Evolutionary conservation across 768 basidiomycete genomes (phyloP), one percentile per base, ranked within the genome.

Genomic region (Leccinum obscurum): DNA sequence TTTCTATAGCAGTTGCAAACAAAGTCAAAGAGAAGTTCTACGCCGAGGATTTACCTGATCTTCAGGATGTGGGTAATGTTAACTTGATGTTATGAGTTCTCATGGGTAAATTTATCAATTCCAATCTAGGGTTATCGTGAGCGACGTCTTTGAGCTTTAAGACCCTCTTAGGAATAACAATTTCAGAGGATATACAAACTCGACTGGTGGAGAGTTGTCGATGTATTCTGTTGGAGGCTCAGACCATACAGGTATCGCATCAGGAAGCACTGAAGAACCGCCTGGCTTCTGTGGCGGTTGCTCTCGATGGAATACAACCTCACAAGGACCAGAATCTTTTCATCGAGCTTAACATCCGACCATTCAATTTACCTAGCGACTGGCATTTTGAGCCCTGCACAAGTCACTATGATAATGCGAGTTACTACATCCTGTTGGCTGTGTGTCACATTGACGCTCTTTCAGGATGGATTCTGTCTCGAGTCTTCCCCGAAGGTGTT

Each of bases 381-480:
- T 91, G 85, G 87, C 72, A 62, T 48, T 94, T 93, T 66, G 91
- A 93, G 69, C 88, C 91, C 14, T 90, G 88, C 62, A 62, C 80
- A 7, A 82, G 76, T 56, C 85, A 89, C 64, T 93, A 94, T 70
- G 92, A 94, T 68, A 89, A 85, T 51, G 92, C 85, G 70, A 62
- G 84, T 72, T 15, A 32, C 28, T n/a, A 37, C 46, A 54, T 50
- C 28, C 4, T 48, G 53, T 49, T 10, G 17, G 10, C 1, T 53
- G 14, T 48, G 48, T 46, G 35, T 52, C 28, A 55, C 61, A 50
- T 32, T 53, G 10, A 59, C 52, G 32, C 58, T 44, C 17, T 61
- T 24, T 17, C 30, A 71, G 69, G 54, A 62, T 44, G 83, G 80
- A 6, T 82, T 92, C 73, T 86, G 77, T 67, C 72, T 87, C 13